Evolutionary conservation across 306 rosid species (phyloP), one percentile per base, ranked within the genome.

Genomic region (Delonix regia): DNA sequence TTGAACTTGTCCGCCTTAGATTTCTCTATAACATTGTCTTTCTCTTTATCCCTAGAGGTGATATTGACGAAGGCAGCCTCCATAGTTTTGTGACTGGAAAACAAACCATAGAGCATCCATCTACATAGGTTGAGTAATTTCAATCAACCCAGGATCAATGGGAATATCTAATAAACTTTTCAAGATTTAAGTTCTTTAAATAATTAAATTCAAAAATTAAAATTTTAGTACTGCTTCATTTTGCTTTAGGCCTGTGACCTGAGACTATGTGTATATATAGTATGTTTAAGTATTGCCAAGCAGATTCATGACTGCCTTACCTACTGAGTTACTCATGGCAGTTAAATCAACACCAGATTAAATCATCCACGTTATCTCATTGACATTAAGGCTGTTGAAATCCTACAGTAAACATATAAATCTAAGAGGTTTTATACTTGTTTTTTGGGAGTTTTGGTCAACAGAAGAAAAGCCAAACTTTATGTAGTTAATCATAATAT

Each of bases 81-180:
- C 5, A 8, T 24, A 9, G 30, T 21, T 51, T 55, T 55, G 30
- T 55, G 30, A 55, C 61, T 21, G 14, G 30, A 8, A 55, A 21
- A 21, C 3, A 8, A 55, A 19, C 28, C 28, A 22, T 9, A 9
- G 61, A 5, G 13, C 2, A 21, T 21, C 14, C 14, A 19, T 52
- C 61, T 55, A 2, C 24, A 21, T 22, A 55, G 61, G 61, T 8
- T 22, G 0, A 0, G 13, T 55, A 25, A 44, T 21, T 55, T 9
- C 61, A 44, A 22, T 69, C 49, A 55, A 55, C 19, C 60, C 75
- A 78, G 28, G 60, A 77, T 34, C 51, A 66, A 52, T 7, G n/a
- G 36, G 57, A 53, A 41, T 12, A 30, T 44, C 64, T 9, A 57
- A 57, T 1, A 57, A 57, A 57, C 12, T 25, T 10, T 57, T 22